phyloP scores from a whole-genome alignment of 2,329 filamentous ascomycete genomes.

The Apiospora koreana region DNA sequence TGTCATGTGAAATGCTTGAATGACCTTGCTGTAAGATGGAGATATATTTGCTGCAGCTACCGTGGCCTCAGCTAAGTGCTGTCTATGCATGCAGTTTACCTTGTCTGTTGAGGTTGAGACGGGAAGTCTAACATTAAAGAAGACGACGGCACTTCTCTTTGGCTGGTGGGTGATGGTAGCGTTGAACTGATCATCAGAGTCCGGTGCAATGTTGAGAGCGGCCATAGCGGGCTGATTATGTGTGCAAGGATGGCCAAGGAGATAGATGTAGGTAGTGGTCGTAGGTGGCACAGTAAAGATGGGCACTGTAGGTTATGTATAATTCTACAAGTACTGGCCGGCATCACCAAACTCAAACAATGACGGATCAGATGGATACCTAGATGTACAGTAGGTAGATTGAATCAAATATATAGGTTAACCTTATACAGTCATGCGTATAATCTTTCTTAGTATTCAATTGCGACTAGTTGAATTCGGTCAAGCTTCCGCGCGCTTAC shows the following conservation, averaged over 20 bases:
- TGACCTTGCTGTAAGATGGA: too few relatives aligned
- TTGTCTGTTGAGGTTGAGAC: background rate
- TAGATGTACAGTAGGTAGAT: background rate
- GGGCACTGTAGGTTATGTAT: background rate
- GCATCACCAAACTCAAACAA: background rate
- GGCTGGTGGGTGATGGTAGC: background rate
- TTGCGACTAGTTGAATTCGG: background rate
- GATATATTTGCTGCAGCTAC: background rate
- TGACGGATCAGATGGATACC: background rate
- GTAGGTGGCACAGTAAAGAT: background rate
- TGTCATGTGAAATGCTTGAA: background rate
- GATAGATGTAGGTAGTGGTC: too few relatives aligned
- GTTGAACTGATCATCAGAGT: background rate
- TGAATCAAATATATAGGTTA: background rate
- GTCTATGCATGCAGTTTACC: background rate
- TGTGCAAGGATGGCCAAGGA: background rate
- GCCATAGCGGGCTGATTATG: background rate
- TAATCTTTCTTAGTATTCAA: background rate
- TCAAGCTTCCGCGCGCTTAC: background rate
- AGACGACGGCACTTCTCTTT: background rate
- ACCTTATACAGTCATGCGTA: background rate
- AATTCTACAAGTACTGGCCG: too few relatives aligned
- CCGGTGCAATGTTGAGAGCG: background rate
- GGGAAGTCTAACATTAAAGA: constrained; percentile 2
- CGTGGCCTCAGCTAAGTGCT: background rate